These are phyloP conservation scores for Tuber melanosporum DNA, from an alignment of 495 filamentous ascomycete species.

Conservation along the genomic window DNA sequence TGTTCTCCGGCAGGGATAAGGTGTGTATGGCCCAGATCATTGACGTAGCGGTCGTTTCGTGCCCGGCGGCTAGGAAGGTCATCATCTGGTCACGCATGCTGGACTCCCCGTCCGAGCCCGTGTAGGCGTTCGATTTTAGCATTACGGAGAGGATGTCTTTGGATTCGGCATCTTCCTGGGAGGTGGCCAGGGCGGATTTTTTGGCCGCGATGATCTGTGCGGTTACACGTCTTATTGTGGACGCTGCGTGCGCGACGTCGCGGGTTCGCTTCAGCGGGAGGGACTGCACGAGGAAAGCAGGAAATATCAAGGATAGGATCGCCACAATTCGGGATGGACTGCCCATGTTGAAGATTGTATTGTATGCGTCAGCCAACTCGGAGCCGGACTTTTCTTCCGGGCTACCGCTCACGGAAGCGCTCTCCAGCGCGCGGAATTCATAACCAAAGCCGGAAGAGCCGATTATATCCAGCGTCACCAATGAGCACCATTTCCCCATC, in stretches of 20 bases:
- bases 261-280: constrained; percentile 15
- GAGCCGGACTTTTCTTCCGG: constrained; percentile 3
- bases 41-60: constrained; percentile 57
- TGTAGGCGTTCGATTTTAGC: constrained; percentile 65
- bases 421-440: constrained; percentile 66
- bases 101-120: constrained; percentile 52
- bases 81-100: constrained; percentile 86
- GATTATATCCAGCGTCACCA: constrained; percentile 85
- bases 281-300: not conserved
- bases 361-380: constrained; percentile 60
- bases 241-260: no score
- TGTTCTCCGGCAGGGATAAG: constrained; percentile 47
- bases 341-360: constrained; percentile 47
- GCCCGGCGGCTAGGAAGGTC: constrained; percentile 85
- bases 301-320: constrained; percentile 8
- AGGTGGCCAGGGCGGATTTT: not conserved
- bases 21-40: constrained; percentile 59
- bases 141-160: constrained; percentile 77
- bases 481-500: constrained; percentile 44
- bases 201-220: not conserved
- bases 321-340: not conserved
- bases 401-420: constrained; percentile 44
- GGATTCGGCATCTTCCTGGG: constrained; percentile 24
- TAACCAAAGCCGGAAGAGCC: constrained; percentile 58
- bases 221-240: not conserved